Base-by-base conservation (phyloP, 306 rosid genomes). In the Trichosanthes truncata region DNA sequence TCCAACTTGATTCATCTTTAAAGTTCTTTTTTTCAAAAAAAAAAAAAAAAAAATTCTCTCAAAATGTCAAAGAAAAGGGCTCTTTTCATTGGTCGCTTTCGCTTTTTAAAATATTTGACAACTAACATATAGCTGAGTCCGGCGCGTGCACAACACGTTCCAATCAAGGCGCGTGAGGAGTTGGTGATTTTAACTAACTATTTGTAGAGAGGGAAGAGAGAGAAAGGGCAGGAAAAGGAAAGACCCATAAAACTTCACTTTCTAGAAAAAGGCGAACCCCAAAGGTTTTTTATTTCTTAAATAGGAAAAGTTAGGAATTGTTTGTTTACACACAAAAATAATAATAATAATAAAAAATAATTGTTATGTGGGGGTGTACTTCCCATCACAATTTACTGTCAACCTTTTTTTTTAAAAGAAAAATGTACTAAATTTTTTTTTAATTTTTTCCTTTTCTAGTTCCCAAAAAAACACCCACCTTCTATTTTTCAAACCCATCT, bases 241-340 rank as follows among this genome's bases (percentile, higher is more conserved):
- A 73, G 59, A 29, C 3, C 0, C 23, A 7, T 46, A 46, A 46
- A 26, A 14, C 77, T 73, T 73, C 77, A 46, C 77, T 73, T 73
- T 46, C 77, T 73, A 3, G 25, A 73, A 73, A 73, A 73, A 73
- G 77, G 59, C 20, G 5, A 43, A 41, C 4, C 18, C 18, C 10
- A 43, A 41, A 43, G 15, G 21, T 38, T 8, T 45, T 73, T 25
- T 26, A 73, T 46, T 73, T 46, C 57, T 73, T 73, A 46, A 73
- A 25, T 72, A 43, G 57, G 57, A 73, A 73, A 73, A 73, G 77
- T 73, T 73, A 33, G 35, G 41, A 73, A 73, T 73, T 73, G 77
- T 73, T 73, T 46, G 56, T 29, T 73, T 72, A 26, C 23, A 25
- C 9, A 13, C 5, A 65, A 72, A 5, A 38, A 9, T 17, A 63